Percentiles rank a stretch among this genome's conserved stretches.
These are phyloP conservation scores for Hypoxylon lenormandii DNA, from an alignment of 495 filamentous ascomycete species.

Conservation along the genomic window DNA sequence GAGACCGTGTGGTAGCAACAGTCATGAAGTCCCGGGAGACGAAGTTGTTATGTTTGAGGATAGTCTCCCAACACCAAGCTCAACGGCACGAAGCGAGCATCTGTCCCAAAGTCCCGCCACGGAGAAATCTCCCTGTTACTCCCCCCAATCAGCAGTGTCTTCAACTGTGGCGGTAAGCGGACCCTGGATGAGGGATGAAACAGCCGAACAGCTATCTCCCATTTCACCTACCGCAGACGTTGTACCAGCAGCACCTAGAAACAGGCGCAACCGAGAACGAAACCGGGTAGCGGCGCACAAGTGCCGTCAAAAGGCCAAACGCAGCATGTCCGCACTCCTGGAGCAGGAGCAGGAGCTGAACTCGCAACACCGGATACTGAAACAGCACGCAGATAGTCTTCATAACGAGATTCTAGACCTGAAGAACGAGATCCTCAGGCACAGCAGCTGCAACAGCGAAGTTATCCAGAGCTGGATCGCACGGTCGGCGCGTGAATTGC, in stretches of 20 bases:
- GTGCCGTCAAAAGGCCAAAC: constrained; percentile 77
- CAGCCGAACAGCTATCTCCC: not conserved
- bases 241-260: not conserved
- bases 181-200: not conserved
- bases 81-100: not conserved
- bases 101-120: not conserved
- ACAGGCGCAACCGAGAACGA: constrained; percentile 60
- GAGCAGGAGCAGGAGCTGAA: constrained; percentile 44
- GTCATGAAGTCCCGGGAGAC: not conserved
- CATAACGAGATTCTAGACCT: constrained; percentile 63
- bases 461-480: constrained; percentile 65
- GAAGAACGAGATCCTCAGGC: constrained; percentile 67
- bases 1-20: not conserved
- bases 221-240: not conserved
- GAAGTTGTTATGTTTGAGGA: constrained; percentile 3
- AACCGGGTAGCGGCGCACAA: constrained; percentile 77
- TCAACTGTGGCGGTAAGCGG: not conserved
- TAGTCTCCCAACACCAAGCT: not conserved
- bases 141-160: not conserved
- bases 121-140: not conserved
- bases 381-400: constrained; percentile 50
- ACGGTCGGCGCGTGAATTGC: constrained; percentile 53
- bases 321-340: constrained; percentile 63
- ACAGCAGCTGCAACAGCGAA: constrained; percentile 64
- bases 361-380: constrained; percentile 41